Conservation (phyloP, 140 eudicot species). For the Erigeron philadelphicus region DNA sequence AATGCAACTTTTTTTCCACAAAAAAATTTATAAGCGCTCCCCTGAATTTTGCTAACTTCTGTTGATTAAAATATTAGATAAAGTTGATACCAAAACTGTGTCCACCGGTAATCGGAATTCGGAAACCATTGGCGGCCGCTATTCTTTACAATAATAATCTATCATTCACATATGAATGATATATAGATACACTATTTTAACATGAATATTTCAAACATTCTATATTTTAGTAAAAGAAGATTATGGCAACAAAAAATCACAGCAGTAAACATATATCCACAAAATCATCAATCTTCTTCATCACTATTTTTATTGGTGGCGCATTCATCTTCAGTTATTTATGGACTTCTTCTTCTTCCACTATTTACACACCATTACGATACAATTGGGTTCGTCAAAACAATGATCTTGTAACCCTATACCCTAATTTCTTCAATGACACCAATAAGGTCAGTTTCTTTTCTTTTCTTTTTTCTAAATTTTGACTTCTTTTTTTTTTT, state of each 20-base stretch:
- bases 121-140: conserved; percentile 55
- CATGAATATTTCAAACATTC: too few relatives aligned
- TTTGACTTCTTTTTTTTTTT: conserved; percentile 18
- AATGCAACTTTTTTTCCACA: too few relatives aligned
- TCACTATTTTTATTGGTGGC: conserved; percentile 33
- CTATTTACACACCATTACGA: conserved; percentile 28
- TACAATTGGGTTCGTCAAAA: conserved; percentile 31
- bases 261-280: conserved; percentile 30
- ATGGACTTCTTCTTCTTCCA: conserved; percentile 47
- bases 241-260: conserved; percentile 31
- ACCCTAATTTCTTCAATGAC: conserved; percentile 19
- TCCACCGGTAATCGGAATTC: conserved; percentile 29
- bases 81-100: conserved; percentile 11
- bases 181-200: too few relatives aligned
- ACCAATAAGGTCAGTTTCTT: conserved; percentile 32
- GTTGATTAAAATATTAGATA: too few relatives aligned
- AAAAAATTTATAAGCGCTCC: too few relatives aligned
- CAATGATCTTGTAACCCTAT: conserved; percentile 25
- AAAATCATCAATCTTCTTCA: conserved; percentile 32
- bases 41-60: too few relatives aligned
- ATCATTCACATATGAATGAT: too few relatives aligned
- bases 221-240: not conserved
- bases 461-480: not conserved
- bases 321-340: conserved; percentile 36
- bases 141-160: conserved; percentile 15